Conservation (phyloP, 1,139 yeast species). For the Magnusiomyces ingens region DNA sequence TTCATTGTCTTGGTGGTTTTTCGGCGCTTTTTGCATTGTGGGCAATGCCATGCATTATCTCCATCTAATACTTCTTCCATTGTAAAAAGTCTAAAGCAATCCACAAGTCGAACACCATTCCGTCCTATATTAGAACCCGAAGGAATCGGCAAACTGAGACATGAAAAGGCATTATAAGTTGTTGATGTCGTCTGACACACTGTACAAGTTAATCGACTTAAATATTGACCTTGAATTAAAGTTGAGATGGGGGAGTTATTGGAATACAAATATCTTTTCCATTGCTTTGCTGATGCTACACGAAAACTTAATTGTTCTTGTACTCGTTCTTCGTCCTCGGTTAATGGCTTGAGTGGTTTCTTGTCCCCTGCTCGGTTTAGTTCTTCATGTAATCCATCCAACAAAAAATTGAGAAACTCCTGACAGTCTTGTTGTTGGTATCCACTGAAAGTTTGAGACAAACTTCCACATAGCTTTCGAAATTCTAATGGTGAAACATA, state of each 20-base stretch:
- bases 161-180: constrained; percentile 76
- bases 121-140: constrained; percentile 18
- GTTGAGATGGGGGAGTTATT: constrained; percentile 84
- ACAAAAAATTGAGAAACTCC: constrained; percentile 75
- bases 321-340: constrained; percentile 66
- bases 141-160: constrained; percentile 70
- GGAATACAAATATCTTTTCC: constrained; percentile 84
- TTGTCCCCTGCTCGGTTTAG: constrained; percentile 60
- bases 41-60: constrained; percentile 86
- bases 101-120: constrained; percentile 42
- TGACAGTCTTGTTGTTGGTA: constrained; percentile 90
- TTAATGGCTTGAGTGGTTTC: constrained; percentile 50
- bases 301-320: constrained; percentile 74
- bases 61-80: constrained; percentile 64
- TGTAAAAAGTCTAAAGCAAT: constrained; percentile 67
- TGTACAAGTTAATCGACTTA: constrained; percentile 70
- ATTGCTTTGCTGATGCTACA: constrained; percentile 84
- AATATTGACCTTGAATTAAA: constrained; percentile 84
- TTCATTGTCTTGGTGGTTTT: constrained; percentile 61
- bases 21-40: constrained; percentile 63
- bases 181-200: constrained; percentile 78
- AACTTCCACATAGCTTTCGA: constrained; percentile 57
- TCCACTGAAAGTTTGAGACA: constrained; percentile 67
- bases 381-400: constrained; percentile 87
- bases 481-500: constrained; percentile 52